Percentiles rank a stretch among this genome's conserved stretches.
These are phyloP conservation scores for Saturnispora besseyi DNA, from an alignment of 805 yeast genomes.

Conservation along the genomic window DNA sequence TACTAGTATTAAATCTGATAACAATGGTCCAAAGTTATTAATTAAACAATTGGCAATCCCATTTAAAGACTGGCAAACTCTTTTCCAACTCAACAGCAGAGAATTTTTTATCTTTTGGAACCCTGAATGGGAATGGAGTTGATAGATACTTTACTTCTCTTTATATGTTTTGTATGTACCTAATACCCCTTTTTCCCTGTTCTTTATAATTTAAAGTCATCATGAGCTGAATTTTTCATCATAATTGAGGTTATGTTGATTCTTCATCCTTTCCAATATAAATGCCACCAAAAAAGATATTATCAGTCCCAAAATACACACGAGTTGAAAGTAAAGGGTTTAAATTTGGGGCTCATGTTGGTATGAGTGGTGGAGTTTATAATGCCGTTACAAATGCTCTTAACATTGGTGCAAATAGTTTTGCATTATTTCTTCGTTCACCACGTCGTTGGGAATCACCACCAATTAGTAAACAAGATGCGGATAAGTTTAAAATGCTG, in stretches of 20 bases:
- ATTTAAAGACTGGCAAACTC: neutral
- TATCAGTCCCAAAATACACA: constrained; percentile 23
- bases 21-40: neutral
- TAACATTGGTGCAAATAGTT: constrained; percentile 60
- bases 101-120: neutral
- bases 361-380: constrained; percentile 61
- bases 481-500: constrained; percentile 49
- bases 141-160: neutral
- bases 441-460: constrained; percentile 92
- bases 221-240: neutral
- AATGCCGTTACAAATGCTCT: constrained; percentile 33
- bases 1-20: neutral
- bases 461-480: constrained; percentile 58
- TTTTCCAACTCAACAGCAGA: neutral
- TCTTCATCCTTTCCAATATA: neutral
- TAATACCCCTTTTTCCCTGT: too few species aligned
- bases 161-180: neutral
- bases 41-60: neutral
- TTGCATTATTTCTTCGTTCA: constrained; percentile 84
- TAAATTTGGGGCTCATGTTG: constrained; percentile 87
- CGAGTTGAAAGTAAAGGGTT: constrained; percentile 33
- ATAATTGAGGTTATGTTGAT: neutral
- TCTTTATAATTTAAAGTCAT: neutral
- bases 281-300: constrained; percentile 21
- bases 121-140: neutral